A percentile compares a stretch with the other conserved stretches of the same genome.
These are phyloP conservation scores for Trichopus zeylanicus DNA, from an alignment of 116 monocot genomes.

Conservation along the genomic window DNA sequence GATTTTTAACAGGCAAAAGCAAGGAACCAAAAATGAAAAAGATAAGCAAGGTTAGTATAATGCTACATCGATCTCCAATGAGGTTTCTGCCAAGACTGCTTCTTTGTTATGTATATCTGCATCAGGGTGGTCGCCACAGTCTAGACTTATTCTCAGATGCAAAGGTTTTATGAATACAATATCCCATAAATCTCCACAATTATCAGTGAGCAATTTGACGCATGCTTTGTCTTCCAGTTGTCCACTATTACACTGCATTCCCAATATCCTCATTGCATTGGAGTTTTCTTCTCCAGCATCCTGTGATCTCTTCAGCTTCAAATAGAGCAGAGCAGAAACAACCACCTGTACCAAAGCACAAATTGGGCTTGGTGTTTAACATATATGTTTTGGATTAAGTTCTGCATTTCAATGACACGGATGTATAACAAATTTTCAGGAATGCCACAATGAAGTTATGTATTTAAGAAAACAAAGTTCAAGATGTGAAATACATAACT, in stretches of 20 bases:
- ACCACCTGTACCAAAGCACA: slow-evolving; percentile 44
- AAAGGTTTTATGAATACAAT: slow-evolving; percentile 50
- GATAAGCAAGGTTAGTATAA: slow-evolving; percentile 36
- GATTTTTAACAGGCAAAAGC: too few species aligned
- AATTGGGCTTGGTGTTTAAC: too few species aligned
- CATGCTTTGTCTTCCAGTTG: slow-evolving; percentile 22
- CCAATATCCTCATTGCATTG: slow-evolving; percentile 18
- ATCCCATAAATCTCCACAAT: slow-evolving; percentile 20
- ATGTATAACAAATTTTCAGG: too few species aligned
- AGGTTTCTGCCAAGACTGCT: slow-evolving; percentile 42
- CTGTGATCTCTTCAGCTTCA: slow-evolving; percentile 27
- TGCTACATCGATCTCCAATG: slow-evolving; percentile 35
- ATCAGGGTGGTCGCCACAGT: slow-evolving; percentile 63
- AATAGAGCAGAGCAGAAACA: slow-evolving; percentile 60
- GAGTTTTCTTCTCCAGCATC: slow-evolving; percentile 5
- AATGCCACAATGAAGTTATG: too few species aligned
- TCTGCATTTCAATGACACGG: too few species aligned
- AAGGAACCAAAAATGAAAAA: too few species aligned
- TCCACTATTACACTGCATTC: slow-evolving; percentile 4
- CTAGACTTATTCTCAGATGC: slow-evolving; percentile 52
- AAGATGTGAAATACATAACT: too few species aligned
- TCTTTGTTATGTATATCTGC: slow-evolving; percentile 37
- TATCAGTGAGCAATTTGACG: slow-evolving; percentile 32
- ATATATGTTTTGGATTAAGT: too few species aligned
- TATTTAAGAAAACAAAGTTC: too few species aligned